phyloP scores from a whole-genome alignment of 768 basidiomycete genomes.

The Xerocomellus intermedius region DNA sequence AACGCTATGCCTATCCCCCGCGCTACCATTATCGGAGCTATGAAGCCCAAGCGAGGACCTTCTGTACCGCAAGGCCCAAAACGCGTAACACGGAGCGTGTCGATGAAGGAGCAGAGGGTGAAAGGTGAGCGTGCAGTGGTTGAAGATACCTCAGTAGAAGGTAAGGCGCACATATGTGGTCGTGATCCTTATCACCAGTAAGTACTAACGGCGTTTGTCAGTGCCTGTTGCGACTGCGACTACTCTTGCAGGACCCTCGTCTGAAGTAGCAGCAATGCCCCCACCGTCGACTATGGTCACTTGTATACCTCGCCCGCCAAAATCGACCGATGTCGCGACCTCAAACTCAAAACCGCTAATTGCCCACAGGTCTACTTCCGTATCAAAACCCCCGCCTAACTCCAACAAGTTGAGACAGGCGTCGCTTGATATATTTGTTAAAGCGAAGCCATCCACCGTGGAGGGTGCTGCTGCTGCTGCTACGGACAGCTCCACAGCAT shows the following conservation, averaged over 20 bases:
- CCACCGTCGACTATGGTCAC: background rate
- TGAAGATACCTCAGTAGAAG: background rate
- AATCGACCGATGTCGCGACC: background rate
- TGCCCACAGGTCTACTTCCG: conserved; percentile 6
- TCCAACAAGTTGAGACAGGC: conserved; percentile 23
- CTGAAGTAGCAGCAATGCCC: background rate
- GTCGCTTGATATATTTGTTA: conserved; percentile 26
- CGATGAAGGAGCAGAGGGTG: conserved; percentile 22
- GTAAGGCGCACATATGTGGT: background rate
- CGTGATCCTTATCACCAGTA: background rate
- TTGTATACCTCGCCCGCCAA: conserved; percentile 9
- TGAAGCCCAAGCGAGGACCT: conserved; percentile 20
- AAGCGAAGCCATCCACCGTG: conserved; percentile 1
- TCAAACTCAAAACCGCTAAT: conserved; percentile 6
- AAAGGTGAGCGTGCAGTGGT: background rate
- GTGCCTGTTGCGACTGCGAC: background rate
- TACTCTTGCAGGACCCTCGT: background rate
- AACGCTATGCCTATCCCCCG: background rate
- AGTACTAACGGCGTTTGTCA: conserved; percentile 5
- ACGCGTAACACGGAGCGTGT: conserved; percentile 30
- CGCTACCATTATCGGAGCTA: conserved; percentile 1
- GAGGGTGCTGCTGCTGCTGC: too few relatives aligned
- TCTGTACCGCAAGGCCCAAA: conserved; percentile 8
- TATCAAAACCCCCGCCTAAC: conserved; percentile 12
- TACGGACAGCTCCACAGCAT: background rate